Base-by-base conservation (phyloP, 257 asterid species). In the Ilex asprella region DNA sequence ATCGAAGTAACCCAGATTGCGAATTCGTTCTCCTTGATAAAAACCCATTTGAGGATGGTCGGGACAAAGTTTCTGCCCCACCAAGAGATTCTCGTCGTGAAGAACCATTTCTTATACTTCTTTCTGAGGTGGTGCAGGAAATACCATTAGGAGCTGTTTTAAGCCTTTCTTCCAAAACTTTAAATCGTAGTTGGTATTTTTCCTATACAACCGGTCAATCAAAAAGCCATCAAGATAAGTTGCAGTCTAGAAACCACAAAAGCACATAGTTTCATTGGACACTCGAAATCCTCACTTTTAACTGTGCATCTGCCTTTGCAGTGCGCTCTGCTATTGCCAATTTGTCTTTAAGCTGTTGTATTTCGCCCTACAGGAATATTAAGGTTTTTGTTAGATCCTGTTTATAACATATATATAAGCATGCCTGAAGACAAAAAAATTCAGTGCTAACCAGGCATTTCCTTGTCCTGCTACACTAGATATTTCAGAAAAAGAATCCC, bases 161-260 rank as follows among this genome's bases (percentile, higher is more conserved):
- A 51, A 80, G 81, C 69, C 79, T 89, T 79, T 82, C 96, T 79
- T 91, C 96, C 76, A 91, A 78, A 67, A 91, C 94, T 82, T 86
- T 91, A 70, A 88, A 81, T 41, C 98, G 91, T 39, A 91, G 62
- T 32, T 73, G 90, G 79, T 81, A 91, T 66, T 91, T 91, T 31
- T 88, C 98, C 98, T 91, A 65, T 67, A 65, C n/a, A 72, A 70
- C 39, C 52, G 50, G 41, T 58, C 61, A 70, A 68, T 30, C 55
- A 64, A 60, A 54, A 67, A 50, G 55, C 53, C 46, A 70, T 56
- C 39, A 31, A 58, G 31, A 61, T 47, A 51, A 58, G 44, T 65
- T 52, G 12, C 39, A 62, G 35, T 30, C 44, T 57, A 50, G 56
- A 73, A 69, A 70, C 1, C 16, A 43, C 43, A 63, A 30, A 56